Conservation (phyloP, 805 yeast species). For the Ogataea pilisensis region DNA sequence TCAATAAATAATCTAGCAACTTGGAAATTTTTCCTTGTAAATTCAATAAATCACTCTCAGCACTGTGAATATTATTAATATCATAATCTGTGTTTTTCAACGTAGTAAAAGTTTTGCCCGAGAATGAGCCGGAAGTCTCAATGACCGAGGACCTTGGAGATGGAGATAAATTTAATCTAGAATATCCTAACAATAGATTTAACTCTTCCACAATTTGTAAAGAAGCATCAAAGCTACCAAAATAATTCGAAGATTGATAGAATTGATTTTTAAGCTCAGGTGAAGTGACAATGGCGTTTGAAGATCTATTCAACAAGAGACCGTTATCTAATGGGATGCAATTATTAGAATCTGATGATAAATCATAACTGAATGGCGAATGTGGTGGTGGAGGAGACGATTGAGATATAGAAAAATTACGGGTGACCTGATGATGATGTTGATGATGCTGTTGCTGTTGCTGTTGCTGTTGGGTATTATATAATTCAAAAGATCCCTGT, state of each 20-base stretch:
- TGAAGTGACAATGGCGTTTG: slow-evolving; percentile 51
- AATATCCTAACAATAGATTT: slow-evolving; percentile 23
- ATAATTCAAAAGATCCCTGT: slow-evolving; percentile 2
- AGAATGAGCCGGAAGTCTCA: too few relatives aligned
- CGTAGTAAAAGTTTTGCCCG: too few relatives aligned
- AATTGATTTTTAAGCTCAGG: slow-evolving; percentile 49
- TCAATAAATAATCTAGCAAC: slow-evolving; percentile 36
- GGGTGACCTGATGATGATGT: slow-evolving; percentile 10
- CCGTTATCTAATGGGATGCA: slow-evolving; percentile 55
- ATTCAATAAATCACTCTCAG: slow-evolving; percentile 4
- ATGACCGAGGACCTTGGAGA: slow-evolving; percentile 16
- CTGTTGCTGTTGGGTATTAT: not conserved
- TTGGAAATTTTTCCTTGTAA: slow-evolving; percentile 24
- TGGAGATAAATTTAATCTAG: slow-evolving; percentile 9
- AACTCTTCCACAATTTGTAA: slow-evolving; percentile 36
- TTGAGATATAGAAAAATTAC: not conserved
- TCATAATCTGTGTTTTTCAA: too few relatives aligned
- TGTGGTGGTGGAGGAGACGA: not conserved
- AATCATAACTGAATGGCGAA: slow-evolving; percentile 1
- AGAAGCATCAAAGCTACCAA: slow-evolving; percentile 41
- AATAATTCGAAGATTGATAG: slow-evolving; percentile 48
- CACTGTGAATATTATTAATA: slow-evolving; percentile 2
- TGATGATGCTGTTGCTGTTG: not conserved
- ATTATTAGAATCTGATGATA: slow-evolving; percentile 7
- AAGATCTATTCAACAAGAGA: slow-evolving; percentile 47